These are phyloP conservation scores for Coniochaeta ligniaria DNA, from an alignment of 2,329 filamentous ascomycete genomes.

Conservation along the genomic window DNA sequence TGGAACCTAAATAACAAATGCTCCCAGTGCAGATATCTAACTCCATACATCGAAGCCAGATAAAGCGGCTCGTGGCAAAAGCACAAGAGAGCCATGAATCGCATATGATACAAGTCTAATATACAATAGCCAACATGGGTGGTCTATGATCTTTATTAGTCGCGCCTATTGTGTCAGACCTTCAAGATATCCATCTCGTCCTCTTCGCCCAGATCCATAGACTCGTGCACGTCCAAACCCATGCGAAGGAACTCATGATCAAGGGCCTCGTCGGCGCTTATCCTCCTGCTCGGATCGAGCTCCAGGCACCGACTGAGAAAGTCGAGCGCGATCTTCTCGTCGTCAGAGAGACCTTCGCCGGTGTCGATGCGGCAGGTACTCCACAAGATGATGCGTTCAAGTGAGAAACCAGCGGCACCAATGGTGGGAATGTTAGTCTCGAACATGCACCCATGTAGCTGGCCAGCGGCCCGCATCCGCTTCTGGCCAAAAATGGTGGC, in stretches of 20 bases:
- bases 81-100: too few species aligned
- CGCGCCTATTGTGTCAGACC: conserved; percentile 16
- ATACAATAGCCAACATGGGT: too few species aligned
- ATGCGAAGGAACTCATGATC: conserved; percentile 60
- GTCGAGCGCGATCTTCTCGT: conserved; percentile 65
- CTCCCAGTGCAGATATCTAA: too few species aligned
- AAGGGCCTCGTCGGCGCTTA: conserved; percentile 69
- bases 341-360: conserved; percentile 46
- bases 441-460: conserved; percentile 84
- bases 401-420: conserved; percentile 72
- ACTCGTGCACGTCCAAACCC: conserved; percentile 20
- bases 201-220: conserved; percentile 30
- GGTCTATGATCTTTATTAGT: too few species aligned
- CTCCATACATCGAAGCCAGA: too few species aligned
- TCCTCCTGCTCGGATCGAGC: conserved; percentile 64
- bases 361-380: conserved; percentile 65
- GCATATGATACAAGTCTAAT: background rate
- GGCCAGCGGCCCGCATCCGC: conserved; percentile 75
- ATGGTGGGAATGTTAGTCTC: conserved; percentile 92
- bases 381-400: conserved; percentile 95
- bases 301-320: conserved; percentile 71
- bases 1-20: too few species aligned
- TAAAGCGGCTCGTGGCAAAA: background rate
- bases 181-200: conserved; percentile 48
- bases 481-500: conserved; percentile 85